Conservation (phyloP, 169 alveolate species). For the Eimeria brunetti region DNA sequence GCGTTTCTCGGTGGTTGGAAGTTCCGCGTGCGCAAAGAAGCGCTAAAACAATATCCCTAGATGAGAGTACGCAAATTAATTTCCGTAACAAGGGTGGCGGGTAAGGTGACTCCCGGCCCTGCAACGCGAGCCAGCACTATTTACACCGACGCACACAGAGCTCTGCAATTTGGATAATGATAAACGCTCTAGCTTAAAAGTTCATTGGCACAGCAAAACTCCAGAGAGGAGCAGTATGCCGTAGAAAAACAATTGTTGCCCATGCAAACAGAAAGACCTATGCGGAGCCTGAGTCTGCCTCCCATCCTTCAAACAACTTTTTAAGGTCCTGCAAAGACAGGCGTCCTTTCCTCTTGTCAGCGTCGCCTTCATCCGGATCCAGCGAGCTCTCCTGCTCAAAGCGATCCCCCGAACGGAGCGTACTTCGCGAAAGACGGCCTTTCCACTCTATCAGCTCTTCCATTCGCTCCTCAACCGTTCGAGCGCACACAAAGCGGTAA, state of each 20-base stretch:
- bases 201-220: neutral
- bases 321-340: conserved; percentile 74
- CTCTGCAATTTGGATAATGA: neutral
- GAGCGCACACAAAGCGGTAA: conserved; percentile 73
- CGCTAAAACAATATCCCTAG: neutral
- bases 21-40: neutral
- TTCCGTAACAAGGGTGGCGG: neutral
- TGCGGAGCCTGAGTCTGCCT: neutral
- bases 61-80: neutral
- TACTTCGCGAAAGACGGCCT: conserved; percentile 76
- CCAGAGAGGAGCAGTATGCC: neutral
- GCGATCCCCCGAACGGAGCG: conserved; percentile 29
- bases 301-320: conserved; percentile 76
- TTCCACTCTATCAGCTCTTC: conserved; percentile 77
- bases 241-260: neutral
- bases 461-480: conserved; percentile 79
- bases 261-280: neutral
- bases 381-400: neutral
- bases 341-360: conserved; percentile 55
- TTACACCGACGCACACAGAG: neutral
- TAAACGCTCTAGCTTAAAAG: neutral
- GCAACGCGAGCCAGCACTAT: neutral
- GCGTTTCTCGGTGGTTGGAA: neutral
- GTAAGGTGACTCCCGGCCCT: neutral
- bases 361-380: conserved; percentile 43